phyloP scores from a whole-genome alignment of 73 alveolate genomes.

The Paramecium biaurelia region DNA sequence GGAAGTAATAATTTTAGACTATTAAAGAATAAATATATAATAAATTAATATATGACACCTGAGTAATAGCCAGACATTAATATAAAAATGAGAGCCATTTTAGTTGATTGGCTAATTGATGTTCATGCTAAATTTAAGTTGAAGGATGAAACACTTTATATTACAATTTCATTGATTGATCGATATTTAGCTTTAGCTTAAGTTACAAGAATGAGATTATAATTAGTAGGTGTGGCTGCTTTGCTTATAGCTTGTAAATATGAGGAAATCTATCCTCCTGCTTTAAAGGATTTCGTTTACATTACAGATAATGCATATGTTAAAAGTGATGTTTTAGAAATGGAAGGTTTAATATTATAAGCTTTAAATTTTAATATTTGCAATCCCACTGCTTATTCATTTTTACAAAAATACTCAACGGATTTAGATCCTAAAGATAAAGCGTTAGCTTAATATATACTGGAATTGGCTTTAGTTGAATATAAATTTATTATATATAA shows the following conservation, averaged over 20 bases:
- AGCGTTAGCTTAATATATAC: slow-evolving; percentile 16
- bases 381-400: background rate
- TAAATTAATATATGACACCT: background rate
- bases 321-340: slow-evolving; percentile 70
- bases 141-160: slow-evolving; percentile 74
- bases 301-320: slow-evolving; percentile 80
- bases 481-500: background rate
- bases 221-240: slow-evolving; percentile 85
- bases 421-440: background rate
- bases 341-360: background rate
- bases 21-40: background rate
- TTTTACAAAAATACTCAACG: background rate
- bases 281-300: slow-evolving; percentile 81
- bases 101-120: slow-evolving; percentile 83
- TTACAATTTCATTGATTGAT: slow-evolving; percentile 76
- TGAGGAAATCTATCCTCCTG: slow-evolving; percentile 91
- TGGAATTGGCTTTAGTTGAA: slow-evolving; percentile 26
- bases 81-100: slow-evolving; percentile 80
- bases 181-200: slow-evolving; percentile 64
- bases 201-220: slow-evolving; percentile 64
- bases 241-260: slow-evolving; percentile 84
- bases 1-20: background rate
- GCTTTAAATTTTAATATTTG: background rate
- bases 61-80: slow-evolving; percentile 36
- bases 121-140: slow-evolving; percentile 75